Conservation (phyloP, 495 filamentous ascomycete species). For the Podospora pseudoanserina region DNA sequence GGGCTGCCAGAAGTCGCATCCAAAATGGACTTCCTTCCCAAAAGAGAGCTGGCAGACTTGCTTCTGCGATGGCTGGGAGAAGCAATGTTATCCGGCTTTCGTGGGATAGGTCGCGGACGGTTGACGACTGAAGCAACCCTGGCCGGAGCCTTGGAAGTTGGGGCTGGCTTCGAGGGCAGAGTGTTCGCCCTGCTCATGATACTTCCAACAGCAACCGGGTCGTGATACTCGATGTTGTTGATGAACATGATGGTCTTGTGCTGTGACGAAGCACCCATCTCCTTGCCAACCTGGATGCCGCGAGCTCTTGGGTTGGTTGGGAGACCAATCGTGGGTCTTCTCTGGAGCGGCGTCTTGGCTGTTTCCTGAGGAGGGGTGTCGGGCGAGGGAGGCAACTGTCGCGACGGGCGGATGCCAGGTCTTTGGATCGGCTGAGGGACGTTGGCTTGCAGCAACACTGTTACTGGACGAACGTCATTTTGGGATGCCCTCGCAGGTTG, state of each 20-base stretch:
- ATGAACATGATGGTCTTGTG: slow-evolving; percentile 51
- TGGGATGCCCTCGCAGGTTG: slow-evolving; percentile 6
- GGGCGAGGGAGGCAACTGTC: slow-evolving; percentile 32
- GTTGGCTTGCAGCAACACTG: slow-evolving; percentile 1
- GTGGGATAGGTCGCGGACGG: slow-evolving; percentile 50
- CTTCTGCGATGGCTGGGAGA: slow-evolving; percentile 37
- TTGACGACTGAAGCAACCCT: slow-evolving; percentile 43
- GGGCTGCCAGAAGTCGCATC: slow-evolving; percentile 45
- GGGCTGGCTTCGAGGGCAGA: slow-evolving; percentile 24
- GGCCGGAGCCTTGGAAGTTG: slow-evolving; percentile 20
- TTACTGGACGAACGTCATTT: slow-evolving; percentile 4
- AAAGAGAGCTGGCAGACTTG: slow-evolving; percentile 43
- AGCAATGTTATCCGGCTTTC: slow-evolving; percentile 37
- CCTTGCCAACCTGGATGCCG: slow-evolving; percentile 29
- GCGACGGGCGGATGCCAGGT: slow-evolving; percentile 33
- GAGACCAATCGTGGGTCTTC: slow-evolving; percentile 46
- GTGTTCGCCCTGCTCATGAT: slow-evolving; percentile 42
- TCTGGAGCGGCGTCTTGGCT: slow-evolving; percentile 41
- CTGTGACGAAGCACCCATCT: slow-evolving; percentile 27
- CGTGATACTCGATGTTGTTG: slow-evolving; percentile 50
- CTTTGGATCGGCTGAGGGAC: slow-evolving; percentile 11
- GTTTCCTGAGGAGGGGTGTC: slow-evolving; percentile 32
- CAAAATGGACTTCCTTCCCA: slow-evolving; percentile 43
- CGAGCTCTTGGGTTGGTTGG: slow-evolving; percentile 49
- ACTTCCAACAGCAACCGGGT: slow-evolving; percentile 42